Percentiles rank a stretch among this genome's conserved stretches.
Evolutionary conservation across 805 yeast species (phyloP).

Genomic region (Candida ascalaphidarum): DNA sequence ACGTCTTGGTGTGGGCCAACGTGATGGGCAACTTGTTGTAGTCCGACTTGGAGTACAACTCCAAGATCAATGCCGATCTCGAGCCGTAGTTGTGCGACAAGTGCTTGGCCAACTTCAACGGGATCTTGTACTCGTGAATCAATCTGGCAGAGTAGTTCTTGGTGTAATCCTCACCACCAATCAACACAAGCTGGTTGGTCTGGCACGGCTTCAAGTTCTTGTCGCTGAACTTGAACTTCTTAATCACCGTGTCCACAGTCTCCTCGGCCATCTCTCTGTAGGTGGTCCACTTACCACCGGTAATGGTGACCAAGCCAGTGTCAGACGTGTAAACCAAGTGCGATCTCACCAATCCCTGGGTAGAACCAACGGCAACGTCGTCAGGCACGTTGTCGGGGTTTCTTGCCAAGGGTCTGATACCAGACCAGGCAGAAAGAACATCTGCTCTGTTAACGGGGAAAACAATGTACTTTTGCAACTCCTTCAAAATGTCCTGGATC

Average conservation of each 20-base stretch:
- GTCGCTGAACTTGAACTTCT: constrained; percentile 31
- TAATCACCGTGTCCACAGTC: constrained; percentile 68
- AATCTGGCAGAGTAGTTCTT: constrained; percentile 67
- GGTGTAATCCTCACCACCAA: constrained; percentile 80
- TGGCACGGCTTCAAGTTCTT: constrained; percentile 35
- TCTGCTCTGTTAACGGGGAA: constrained; percentile 86
- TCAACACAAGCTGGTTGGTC: constrained; percentile 48
- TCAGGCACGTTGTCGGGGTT: constrained; percentile 56
- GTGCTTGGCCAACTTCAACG: constrained; percentile 71
- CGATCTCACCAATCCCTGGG: constrained; percentile 87
- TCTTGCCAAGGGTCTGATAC: constrained; percentile 89
- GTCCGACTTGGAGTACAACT: constrained; percentile 42
- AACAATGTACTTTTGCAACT: constrained; percentile 81
- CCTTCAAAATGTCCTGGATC: constrained; percentile 77
- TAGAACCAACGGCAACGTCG: constrained; percentile 35
- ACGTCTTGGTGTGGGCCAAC: constrained; percentile 35
- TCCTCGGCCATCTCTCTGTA: constrained; percentile 97
- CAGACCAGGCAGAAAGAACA: constrained; percentile 93
- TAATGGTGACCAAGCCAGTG: constrained; percentile 75
- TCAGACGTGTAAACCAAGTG: constrained; percentile 70
- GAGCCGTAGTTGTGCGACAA: constrained; percentile 84
- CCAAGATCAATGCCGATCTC: constrained; percentile 70
- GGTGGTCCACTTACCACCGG: constrained; percentile 99
- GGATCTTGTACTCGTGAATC: constrained; percentile 68
- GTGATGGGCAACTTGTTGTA: constrained; percentile 57